Conservation (phyloP, 805 yeast species). For the Teunomyces funiuensis region DNA sequence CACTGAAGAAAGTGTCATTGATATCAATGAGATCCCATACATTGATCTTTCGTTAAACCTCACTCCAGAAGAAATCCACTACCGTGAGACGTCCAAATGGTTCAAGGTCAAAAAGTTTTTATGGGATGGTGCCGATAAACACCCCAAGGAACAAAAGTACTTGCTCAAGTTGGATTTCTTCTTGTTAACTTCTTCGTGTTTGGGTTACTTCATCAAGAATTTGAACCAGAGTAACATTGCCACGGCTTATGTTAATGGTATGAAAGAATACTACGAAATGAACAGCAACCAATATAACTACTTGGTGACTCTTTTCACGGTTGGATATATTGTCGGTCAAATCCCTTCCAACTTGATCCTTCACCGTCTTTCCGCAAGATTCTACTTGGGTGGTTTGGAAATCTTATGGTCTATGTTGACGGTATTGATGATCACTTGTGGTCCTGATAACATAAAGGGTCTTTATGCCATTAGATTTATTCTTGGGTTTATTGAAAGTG, state of each 20-base stretch:
- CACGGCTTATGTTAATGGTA: conserved; percentile 49
- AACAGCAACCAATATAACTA: conserved; percentile 45
- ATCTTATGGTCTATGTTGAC: conserved; percentile 46
- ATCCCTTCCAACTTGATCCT: conserved; percentile 48
- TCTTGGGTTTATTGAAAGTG: conserved; percentile 47
- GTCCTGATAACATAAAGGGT: conserved; percentile 19
- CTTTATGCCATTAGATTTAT: conserved; percentile 35
- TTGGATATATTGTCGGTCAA: conserved; percentile 53
- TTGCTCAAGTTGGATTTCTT: conserved; percentile 33
- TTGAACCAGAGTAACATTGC: conserved; percentile 42
- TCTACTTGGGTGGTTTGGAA: conserved; percentile 45
- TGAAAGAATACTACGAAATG: conserved; percentile 45
- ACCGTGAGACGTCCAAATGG: conserved; percentile 19
- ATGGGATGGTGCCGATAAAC: conserved; percentile 41
- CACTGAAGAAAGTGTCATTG: not conserved
- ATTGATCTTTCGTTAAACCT: conserved; percentile 21
- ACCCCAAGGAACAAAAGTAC: conserved; percentile 35
- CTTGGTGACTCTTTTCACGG: conserved; percentile 45
- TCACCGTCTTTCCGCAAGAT: conserved; percentile 43
- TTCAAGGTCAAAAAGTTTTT: conserved; percentile 25
- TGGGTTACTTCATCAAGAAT: conserved; percentile 50
- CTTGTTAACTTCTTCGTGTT: conserved; percentile 41
- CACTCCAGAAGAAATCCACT: conserved; percentile 19
- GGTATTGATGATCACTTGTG: conserved; percentile 33
- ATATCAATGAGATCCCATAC: conserved; percentile 14